These are phyloP conservation scores for Wallacemonas rigidus DNA, from an alignment of 208 protist genomes.

Conservation along the genomic window DNA sequence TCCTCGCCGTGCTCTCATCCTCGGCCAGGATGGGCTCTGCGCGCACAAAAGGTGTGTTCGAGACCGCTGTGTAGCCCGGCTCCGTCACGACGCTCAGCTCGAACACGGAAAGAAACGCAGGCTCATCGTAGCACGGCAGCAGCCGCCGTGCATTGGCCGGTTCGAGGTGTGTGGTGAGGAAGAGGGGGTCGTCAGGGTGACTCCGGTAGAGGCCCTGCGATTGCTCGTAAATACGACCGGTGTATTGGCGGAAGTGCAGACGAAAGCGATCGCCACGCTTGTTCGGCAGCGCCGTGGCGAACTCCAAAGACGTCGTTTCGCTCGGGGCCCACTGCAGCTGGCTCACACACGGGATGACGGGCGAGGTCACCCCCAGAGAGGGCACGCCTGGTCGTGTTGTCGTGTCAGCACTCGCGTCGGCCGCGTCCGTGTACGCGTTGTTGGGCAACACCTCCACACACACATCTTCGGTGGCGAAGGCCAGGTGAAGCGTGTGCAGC, in stretches of 20 bases:
- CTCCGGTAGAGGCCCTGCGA: slow-evolving; percentile 48
- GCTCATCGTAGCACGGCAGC: slow-evolving; percentile 80
- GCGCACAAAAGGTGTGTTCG: slow-evolving; percentile 47
- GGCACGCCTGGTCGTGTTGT: background rate
- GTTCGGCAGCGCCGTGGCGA: slow-evolving; percentile 34
- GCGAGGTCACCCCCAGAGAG: background rate
- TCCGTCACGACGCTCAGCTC: slow-evolving; percentile 55
- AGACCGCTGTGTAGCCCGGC: slow-evolving; percentile 33
- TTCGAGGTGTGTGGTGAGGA: slow-evolving; percentile 69
- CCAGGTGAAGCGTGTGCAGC: slow-evolving; percentile 42
- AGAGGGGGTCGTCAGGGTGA: slow-evolving; percentile 27
- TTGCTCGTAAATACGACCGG: slow-evolving; percentile 32
- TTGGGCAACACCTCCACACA: slow-evolving; percentile 11
- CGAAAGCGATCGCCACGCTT: slow-evolving; percentile 32
- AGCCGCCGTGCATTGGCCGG: slow-evolving; percentile 56
- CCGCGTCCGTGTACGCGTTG: slow-evolving; percentile 7
- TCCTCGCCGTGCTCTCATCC: background rate
- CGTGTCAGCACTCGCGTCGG: background rate
- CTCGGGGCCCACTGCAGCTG: slow-evolving; percentile 12
- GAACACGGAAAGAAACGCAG: slow-evolving; percentile 50
- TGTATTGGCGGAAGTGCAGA: slow-evolving; percentile 41
- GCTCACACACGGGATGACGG: slow-evolving; percentile 21
- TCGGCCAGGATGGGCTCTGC: slow-evolving; percentile 21
- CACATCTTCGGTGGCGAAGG: slow-evolving; percentile 22
- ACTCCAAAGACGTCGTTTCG: slow-evolving; percentile 48